Conservation (phyloP, 305 asterid species). For the Fraxinus platypoda region DNA sequence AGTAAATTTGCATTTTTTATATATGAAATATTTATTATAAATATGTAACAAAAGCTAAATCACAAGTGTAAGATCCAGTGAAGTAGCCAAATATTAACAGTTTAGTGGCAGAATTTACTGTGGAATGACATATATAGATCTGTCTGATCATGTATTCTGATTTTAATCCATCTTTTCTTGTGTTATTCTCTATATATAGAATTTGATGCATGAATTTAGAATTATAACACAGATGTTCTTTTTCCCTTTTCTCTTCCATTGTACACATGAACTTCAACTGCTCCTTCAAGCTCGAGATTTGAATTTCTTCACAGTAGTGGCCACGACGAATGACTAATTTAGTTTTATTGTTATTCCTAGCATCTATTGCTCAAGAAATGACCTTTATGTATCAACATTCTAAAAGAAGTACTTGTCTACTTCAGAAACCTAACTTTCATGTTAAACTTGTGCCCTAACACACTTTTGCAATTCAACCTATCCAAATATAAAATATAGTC, state of each 20-base stretch:
- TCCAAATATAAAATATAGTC: not conserved
- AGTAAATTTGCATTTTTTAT: not conserved
- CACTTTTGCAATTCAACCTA: not conserved
- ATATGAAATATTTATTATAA: not conserved
- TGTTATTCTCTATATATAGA: not conserved
- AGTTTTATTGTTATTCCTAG: not conserved
- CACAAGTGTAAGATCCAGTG: not conserved
- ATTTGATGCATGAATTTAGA: not conserved
- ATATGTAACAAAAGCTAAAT: not conserved
- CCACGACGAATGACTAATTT: not conserved
- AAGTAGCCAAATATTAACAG: not conserved
- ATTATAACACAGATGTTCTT: not conserved
- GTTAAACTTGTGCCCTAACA: not conserved
- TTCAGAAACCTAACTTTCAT: not conserved
- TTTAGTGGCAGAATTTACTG: not conserved
- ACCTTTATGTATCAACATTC: not conserved
- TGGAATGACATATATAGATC: not conserved
- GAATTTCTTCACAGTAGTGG: not conserved
- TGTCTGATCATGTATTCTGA: not conserved
- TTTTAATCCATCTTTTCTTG: not conserved
- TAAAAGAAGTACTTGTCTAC: not conserved
- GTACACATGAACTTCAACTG: not conserved
- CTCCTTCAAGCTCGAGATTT: not conserved
- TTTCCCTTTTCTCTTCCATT: not conserved
- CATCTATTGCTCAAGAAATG: not conserved